phyloP scores from a whole-genome alignment of 2,329 filamentous ascomycete genomes.

The Lecanicillium sp. region DNA sequence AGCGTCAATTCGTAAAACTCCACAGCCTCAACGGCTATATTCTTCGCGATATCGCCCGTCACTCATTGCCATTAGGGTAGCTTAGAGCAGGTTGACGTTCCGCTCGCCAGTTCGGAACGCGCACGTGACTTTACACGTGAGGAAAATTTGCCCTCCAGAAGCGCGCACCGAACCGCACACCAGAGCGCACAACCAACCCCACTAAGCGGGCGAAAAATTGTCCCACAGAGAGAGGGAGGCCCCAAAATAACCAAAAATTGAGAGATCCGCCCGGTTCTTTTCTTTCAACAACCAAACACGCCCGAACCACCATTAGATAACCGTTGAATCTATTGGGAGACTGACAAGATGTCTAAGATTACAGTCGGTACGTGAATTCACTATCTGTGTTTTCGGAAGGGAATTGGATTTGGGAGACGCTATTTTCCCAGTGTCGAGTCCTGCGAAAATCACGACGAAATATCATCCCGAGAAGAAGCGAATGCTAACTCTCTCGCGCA shows the following conservation, averaged over 20 bases:
- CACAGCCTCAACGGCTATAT: background rate
- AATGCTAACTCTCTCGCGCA: conserved; percentile 32
- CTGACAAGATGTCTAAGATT: conserved; percentile 83
- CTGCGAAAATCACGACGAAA: background rate
- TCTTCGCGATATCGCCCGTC: background rate
- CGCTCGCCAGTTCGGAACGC: background rate
- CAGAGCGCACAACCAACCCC: conserved; percentile 21
- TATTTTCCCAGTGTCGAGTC: background rate
- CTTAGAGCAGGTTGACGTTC: conserved; percentile 2
- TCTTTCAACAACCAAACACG: conserved; percentile 22
- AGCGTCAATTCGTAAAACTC: too few species aligned
- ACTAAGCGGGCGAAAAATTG: conserved; percentile 15
- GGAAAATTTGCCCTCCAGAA: conserved; percentile 32
- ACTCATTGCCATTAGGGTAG: background rate
- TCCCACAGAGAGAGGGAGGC: conserved; percentile 23
- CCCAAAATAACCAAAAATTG: conserved; percentile 21
- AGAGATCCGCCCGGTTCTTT: conserved; percentile 14
- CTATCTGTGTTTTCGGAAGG: background rate
- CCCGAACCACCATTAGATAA: conserved; percentile 65
- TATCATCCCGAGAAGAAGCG: background rate
- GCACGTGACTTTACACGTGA: conserved; percentile 30
- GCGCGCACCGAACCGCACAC: conserved; percentile 13
- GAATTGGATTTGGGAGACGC: background rate
- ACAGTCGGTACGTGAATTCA: conserved; percentile 55
- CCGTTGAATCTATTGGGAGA: conserved; percentile 70